A percentile compares a stretch with the other conserved stretches of the same genome.
phyloP scores from a whole-genome alignment of 495 filamentous ascomycete species.

The Penicillium alfredii region DNA sequence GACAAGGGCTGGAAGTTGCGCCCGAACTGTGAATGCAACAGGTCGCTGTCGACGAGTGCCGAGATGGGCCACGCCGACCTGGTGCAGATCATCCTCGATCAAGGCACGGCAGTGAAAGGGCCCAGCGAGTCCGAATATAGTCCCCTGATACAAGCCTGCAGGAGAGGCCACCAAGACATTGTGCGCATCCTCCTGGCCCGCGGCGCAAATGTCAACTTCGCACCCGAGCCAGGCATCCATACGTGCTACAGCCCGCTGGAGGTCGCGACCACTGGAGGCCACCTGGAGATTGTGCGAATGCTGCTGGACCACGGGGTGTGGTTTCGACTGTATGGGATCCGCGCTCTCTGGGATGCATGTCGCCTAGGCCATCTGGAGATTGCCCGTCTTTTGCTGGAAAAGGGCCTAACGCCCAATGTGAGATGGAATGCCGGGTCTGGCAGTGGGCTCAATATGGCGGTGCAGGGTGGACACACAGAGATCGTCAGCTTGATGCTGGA shows the following conservation, averaged over 20 bases:
- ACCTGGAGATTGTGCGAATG: neutral
- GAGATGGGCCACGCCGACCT: neutral
- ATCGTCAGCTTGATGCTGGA: neutral
- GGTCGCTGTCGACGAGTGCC: neutral
- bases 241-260: too few species aligned
- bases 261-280: neutral
- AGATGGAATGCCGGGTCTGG: neutral
- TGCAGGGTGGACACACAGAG: neutral
- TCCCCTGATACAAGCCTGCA: neutral
- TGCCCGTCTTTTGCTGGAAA: neutral
- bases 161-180: neutral
- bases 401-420: neutral
- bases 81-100: neutral
- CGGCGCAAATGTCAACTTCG: neutral
- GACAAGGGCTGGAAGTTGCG: neutral
- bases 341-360: neutral
- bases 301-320: neutral
- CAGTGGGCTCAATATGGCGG: neutral
- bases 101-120: neutral
- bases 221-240: too few species aligned
- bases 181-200: neutral
- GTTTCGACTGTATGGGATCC: neutral
- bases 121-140: neutral
- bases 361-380: neutral
- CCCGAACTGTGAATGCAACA: neutral